Base-by-base conservation (phyloP, 2,329 filamentous ascomycete genomes). In the Colletotrichum sp. region DNA sequence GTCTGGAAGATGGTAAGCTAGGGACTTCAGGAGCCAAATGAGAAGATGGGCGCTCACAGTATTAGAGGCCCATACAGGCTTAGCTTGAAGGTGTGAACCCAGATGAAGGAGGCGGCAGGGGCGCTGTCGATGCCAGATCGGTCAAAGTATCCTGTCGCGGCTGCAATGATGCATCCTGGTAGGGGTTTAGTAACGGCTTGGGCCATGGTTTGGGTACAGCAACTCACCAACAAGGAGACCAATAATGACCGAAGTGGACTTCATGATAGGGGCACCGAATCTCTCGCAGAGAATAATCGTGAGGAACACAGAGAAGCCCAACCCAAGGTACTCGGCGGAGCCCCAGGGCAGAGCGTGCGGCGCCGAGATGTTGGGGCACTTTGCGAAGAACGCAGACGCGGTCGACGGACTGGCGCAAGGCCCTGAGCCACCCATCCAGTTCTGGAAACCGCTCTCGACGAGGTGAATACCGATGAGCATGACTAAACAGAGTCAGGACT, bases 181-280 rank as follows among this genome's bases (percentile, higher is more conserved):
- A 43, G 15, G 2, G 93, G 82, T 5, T 88, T 21, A 34, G 30
- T 34, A n/a, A 36, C 5, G 30, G n/a, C n/a, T 32, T 36, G 8
- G 6, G 30, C 18, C 18, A 34, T 30, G 58, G 12, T 21, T 36
- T n/a, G 30, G 30, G 21, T n/a, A 7, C 9, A 16, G 3, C 26
- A 24, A 63, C 71, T 76, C 36, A 76, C 74, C 74, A 61, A 77
- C 67, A 0, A 95, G 88, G 7, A 96, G 88, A 16, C 95, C 94
- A 72, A 95, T 88, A 57, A 96, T 91, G 36, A 96, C 94, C 34
- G 93, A 92, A 9, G 92, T 94, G 4, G 92, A 94, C 82, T 96
- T 96, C 94, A 97, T 96, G 78, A 97, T 94, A 0, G 95, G 95
- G 0, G 94, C 90, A 2, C 95, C 95, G 79, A 96, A 96, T 13